Conservation (phyloP, 768 basidiomycete genomes). For the Boletellus emodensis region DNA sequence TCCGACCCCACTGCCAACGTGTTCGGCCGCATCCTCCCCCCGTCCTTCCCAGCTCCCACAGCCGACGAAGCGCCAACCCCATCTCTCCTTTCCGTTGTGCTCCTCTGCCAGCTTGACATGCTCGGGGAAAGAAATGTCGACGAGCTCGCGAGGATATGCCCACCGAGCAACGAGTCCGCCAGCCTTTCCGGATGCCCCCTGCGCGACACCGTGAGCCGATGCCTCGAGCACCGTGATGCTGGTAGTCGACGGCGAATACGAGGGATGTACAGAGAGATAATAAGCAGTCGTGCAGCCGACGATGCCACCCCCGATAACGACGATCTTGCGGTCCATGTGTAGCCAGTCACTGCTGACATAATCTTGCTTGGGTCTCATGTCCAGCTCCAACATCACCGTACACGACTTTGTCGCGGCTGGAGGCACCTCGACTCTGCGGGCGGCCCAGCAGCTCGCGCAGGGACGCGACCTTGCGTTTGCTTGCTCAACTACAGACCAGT, state of each 20-base stretch:
- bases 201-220: conserved; percentile 60
- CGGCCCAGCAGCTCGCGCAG: conserved; percentile 9
- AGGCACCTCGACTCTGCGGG: neutral
- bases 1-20: conserved; percentile 24
- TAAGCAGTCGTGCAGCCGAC: conserved; percentile 83
- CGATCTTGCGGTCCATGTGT: conserved; percentile 41
- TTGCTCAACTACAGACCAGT: conserved; percentile 10
- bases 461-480: conserved; percentile 20
- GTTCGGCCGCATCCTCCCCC: conserved; percentile 34
- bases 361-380: neutral
- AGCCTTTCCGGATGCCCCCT: conserved; percentile 81
- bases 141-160: conserved; percentile 74
- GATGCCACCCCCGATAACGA: conserved; percentile 84
- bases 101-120: conserved; percentile 69
- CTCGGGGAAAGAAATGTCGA: conserved; percentile 59
- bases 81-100: conserved; percentile 64
- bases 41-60: conserved; percentile 73
- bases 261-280: conserved; percentile 62
- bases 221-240: conserved; percentile 69
- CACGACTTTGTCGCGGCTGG: conserved; percentile 19
- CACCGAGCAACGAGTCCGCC: conserved; percentile 83
- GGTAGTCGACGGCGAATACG: conserved; percentile 36
- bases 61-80: conserved; percentile 80
- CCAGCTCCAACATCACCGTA: conserved; percentile 9
- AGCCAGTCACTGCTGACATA: neutral